Evolutionary conservation across 2,329 filamentous ascomycete species (phyloP).

Genomic region (Paraphoma sp.): DNA sequence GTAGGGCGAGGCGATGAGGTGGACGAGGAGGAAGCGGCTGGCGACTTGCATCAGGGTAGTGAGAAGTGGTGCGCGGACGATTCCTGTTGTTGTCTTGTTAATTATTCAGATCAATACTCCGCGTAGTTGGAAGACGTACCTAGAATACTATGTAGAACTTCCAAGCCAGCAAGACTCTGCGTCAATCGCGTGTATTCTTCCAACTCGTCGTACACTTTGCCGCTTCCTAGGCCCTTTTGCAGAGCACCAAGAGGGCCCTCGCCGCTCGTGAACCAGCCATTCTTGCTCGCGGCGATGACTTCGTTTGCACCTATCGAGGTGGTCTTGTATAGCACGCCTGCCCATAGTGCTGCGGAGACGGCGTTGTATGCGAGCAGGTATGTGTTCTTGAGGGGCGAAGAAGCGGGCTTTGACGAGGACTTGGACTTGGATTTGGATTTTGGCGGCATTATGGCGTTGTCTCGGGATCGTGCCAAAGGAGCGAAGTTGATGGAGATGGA

Average conservation of each 20-base stretch:
- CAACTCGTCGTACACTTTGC: constrained; percentile 65
- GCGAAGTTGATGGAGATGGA: neutral
- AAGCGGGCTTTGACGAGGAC: constrained; percentile 7
- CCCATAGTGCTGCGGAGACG: constrained; percentile 78
- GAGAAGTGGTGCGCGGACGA: constrained; percentile 83
- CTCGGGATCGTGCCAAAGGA: neutral
- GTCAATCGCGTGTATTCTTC: constrained; percentile 77
- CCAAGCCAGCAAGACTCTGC: constrained; percentile 82
- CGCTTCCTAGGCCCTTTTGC: constrained; percentile 29
- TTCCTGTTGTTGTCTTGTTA: constrained; percentile 57
- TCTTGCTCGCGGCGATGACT: constrained; percentile 18
- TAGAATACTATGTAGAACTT: constrained; percentile 80
- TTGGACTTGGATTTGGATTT: constrained; percentile 9
- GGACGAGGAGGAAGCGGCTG: constrained; percentile 86
- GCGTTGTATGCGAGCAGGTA: constrained; percentile 91
- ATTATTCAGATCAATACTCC: too few relatives aligned
- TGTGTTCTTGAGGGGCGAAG: constrained; percentile 30
- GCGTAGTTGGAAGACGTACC: constrained; percentile 59
- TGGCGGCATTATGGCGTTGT: neutral
- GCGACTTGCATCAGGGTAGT: constrained; percentile 92
- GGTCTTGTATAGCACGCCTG: constrained; percentile 74
- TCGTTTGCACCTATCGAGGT: constrained; percentile 56
- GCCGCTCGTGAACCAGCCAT: constrained; percentile 14
- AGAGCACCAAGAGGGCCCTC: constrained; percentile 10
- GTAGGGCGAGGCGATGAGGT: constrained; percentile 72